These are phyloP conservation scores for Isoetes engelmannii DNA, from an alignment of 83 land plant species.

Conservation along the genomic window DNA sequence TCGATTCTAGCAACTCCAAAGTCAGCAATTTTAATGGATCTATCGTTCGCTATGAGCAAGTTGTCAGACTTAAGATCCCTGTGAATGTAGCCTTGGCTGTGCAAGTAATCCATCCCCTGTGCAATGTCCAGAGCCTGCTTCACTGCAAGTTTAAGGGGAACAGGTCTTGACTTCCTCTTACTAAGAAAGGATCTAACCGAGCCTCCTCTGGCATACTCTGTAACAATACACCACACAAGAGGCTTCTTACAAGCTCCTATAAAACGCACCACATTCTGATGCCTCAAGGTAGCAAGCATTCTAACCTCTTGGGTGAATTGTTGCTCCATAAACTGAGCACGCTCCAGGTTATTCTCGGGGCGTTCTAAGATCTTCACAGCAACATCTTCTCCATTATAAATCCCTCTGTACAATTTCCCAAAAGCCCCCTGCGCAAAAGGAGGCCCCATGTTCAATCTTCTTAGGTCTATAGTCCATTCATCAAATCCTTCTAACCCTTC, in stretches of 20 bases:
- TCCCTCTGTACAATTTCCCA: slow-evolving; percentile 53
- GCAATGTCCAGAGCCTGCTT: slow-evolving; percentile 36
- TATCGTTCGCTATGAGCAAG: slow-evolving; percentile 46
- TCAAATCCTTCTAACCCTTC: slow-evolving; percentile 51
- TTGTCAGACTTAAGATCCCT: slow-evolving; percentile 66
- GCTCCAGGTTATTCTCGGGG: slow-evolving; percentile 51
- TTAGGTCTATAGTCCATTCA: slow-evolving; percentile 59
- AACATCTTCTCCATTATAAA: slow-evolving; percentile 62
- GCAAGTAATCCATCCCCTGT: slow-evolving; percentile 25
- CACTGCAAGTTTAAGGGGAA: neutral
- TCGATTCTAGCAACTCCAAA: slow-evolving; percentile 39
- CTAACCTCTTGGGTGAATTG: slow-evolving; percentile 58
- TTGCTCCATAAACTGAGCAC: slow-evolving; percentile 47
- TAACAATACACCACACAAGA: slow-evolving; percentile 10
- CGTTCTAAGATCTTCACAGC: slow-evolving; percentile 65
- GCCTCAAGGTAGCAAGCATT: slow-evolving; percentile 48
- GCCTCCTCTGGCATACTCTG: slow-evolving; percentile 14
- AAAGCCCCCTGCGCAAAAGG: slow-evolving; percentile 54
- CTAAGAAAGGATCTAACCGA: slow-evolving; percentile 9
- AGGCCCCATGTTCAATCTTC: slow-evolving; percentile 41
- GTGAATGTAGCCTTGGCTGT: slow-evolving; percentile 45
- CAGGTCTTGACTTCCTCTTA: slow-evolving; percentile 11
- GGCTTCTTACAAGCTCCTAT: slow-evolving; percentile 8
- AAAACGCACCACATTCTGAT: slow-evolving; percentile 13
- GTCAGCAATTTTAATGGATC: slow-evolving; percentile 54